Conservation (phyloP, 2,329 filamentous ascomycete species). For the Xylaria sp. region DNA sequence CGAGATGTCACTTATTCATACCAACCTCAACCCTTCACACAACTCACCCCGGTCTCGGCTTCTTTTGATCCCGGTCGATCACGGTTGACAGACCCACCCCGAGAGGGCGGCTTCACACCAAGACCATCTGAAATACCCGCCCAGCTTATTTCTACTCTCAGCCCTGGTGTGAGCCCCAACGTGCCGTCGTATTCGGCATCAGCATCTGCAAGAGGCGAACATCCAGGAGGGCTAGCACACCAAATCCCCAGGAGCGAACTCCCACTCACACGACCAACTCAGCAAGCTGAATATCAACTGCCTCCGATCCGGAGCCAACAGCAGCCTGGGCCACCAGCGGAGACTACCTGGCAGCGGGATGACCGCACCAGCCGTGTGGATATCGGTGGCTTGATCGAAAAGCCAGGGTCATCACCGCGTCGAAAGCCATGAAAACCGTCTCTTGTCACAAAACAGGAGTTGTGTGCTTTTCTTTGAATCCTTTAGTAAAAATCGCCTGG, state of each 20-base stretch:
- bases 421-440: conserved; percentile 32
- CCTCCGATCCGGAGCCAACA: conserved; percentile 54
- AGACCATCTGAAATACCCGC: conserved; percentile 48
- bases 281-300: conserved; percentile 53
- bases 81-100: conserved; percentile 50
- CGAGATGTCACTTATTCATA: conserved; percentile 57
- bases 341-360: conserved; percentile 55
- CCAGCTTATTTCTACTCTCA: conserved; percentile 49
- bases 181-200: conserved; percentile 60
- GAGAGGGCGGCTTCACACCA: conserved; percentile 49
- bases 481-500: not conserved
- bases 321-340: conserved; percentile 42
- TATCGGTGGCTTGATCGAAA: conserved; percentile 71
- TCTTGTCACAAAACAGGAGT: conserved; percentile 15
- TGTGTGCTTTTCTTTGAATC: not conserved
- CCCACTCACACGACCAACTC: conserved; percentile 46
- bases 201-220: conserved; percentile 61
- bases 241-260: conserved; percentile 66
- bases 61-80: conserved; percentile 59
- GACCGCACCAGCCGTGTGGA: conserved; percentile 66
- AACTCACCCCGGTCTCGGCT: conserved; percentile 58
- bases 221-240: conserved; percentile 57
- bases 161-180: conserved; percentile 54
- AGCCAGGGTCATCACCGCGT: conserved; percentile 56
- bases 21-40: conserved; percentile 54